These are phyloP conservation scores for Eragrostis curvula DNA, from an alignment of 176 grass and related monocot genomes.

Conservation along the genomic window DNA sequence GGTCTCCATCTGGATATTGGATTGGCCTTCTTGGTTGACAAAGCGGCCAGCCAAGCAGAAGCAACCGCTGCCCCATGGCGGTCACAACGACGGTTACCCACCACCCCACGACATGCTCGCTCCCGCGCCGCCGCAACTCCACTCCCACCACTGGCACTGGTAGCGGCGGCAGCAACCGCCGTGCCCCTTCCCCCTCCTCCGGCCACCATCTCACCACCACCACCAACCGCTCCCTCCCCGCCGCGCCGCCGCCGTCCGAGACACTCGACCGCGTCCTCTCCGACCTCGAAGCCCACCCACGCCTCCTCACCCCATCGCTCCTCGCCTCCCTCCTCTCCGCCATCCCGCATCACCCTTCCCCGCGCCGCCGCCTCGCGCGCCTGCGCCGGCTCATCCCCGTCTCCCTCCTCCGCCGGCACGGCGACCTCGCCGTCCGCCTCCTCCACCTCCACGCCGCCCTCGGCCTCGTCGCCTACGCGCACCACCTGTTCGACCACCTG, in stretches of 20 bases:
- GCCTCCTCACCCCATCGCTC: constrained; percentile 45
- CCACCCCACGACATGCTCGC: not conserved
- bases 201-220: not conserved
- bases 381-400: constrained; percentile 41
- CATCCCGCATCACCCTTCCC: constrained; percentile 30
- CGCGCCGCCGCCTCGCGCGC: constrained; percentile 3
- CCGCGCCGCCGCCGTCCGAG: constrained; percentile 4
- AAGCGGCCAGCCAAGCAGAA: too few relatives aligned
- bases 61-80: not conserved
- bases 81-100: not conserved
- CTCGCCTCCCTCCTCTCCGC: constrained; percentile 49
- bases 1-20: too few relatives aligned
- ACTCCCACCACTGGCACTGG: not conserved
- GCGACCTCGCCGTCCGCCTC: constrained; percentile 37
- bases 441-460: constrained; percentile 52
- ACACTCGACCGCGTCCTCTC: constrained; percentile 50
- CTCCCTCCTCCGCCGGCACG: constrained; percentile 49
- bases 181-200: not conserved
- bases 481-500: constrained; percentile 71
- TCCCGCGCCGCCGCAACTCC: constrained; percentile 10
- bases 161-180: not conserved
- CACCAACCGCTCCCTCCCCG: constrained; percentile 29
- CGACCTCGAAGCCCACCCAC: constrained; percentile 57
- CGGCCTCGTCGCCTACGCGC: constrained; percentile 62
- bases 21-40: not conserved